Base-by-base conservation (phyloP, 371 early-diverging fungal genomes). In the Mucor mucedo region DNA sequence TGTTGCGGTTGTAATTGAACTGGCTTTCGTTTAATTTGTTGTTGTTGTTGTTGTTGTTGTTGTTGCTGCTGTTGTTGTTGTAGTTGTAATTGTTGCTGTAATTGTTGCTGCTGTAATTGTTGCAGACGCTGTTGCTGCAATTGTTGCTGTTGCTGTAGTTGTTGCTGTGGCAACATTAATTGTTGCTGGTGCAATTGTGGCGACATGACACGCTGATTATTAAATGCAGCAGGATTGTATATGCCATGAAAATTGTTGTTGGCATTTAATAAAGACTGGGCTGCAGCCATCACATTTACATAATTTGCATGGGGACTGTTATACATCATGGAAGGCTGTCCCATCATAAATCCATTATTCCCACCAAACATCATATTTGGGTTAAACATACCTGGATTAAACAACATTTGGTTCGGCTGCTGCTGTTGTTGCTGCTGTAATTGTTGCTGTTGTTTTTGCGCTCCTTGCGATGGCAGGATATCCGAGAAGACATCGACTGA, bases 21-120 rank as follows among this genome's bases (percentile, higher is more conserved):
- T 11, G 66, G 66, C 21, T 66, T 66, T 57, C 56, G 47, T 35
- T 63, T 68, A 8, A 66, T 66, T 45, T 66, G 56, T n/a, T 50
- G 27, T 29, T 30, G 44, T 4, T 41, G 50, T 49, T 11, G 66
- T 14, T 54, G 58, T 44, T 53, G 65, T 5, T 7, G 47, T 33
- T 32, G 52, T 35, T 45, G 54, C 3, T 44, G 60, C 21, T 27
- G 57, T 28, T 48, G 57, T 56, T 38, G 50, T 14, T 50, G 44
- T 14, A 45, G 48, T 39, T 42, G 42, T 8, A 35, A 35, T 35
- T 35, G 60, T 33, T 32, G 39, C 13, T 16, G 38, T 14, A 4
- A 4, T 42, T 4, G 13, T 42, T 42, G 44, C 13, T 42, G 27
- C 3, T 47, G 28, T 0, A 44, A 52, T 55, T 50, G 61, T 13